These are phyloP conservation scores for Paracorniculantispora psalliotae DNA, from an alignment of 2,329 filamentous ascomycete genomes.

Conservation along the genomic window DNA sequence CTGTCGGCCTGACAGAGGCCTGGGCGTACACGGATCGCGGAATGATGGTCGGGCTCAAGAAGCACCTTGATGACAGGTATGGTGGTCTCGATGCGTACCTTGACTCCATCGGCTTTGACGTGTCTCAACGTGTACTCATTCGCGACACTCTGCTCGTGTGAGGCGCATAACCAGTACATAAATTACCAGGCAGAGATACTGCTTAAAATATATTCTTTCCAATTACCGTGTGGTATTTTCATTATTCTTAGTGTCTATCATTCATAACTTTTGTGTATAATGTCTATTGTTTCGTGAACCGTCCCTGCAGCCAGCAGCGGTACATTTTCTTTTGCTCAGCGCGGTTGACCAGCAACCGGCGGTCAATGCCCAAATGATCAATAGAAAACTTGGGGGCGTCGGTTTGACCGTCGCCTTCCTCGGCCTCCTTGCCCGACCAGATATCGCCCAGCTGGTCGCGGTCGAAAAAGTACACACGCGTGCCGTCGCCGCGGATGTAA, in stretches of 20 bases:
- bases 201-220: neutral
- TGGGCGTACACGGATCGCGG: conserved; percentile 63
- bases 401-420: conserved; percentile 22
- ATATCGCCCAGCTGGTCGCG: conserved; percentile 73
- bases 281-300: conserved; percentile 64
- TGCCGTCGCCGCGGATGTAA: conserved; percentile 92
- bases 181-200: conserved; percentile 6
- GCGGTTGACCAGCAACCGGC: conserved; percentile 86
- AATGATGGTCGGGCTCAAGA: conserved; percentile 56
- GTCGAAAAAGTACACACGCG: conserved; percentile 96
- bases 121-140: conserved; percentile 36
- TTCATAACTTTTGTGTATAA: conserved; percentile 7
- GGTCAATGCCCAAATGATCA: conserved; percentile 75
- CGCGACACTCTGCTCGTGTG: conserved; percentile 39
- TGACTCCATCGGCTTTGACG: conserved; percentile 53
- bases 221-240: neutral
- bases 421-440: conserved; percentile 54
- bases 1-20: conserved; percentile 67
- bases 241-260: conserved; percentile 9
- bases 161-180: conserved; percentile 8
- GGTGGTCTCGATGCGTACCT: conserved; percentile 65
- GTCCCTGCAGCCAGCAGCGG: conserved; percentile 88
- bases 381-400: conserved; percentile 56
- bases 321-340: conserved; percentile 95
- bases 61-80: conserved; percentile 56